phyloP scores from a whole-genome alignment of 306 rosid species.

The Casuarina glauca region DNA sequence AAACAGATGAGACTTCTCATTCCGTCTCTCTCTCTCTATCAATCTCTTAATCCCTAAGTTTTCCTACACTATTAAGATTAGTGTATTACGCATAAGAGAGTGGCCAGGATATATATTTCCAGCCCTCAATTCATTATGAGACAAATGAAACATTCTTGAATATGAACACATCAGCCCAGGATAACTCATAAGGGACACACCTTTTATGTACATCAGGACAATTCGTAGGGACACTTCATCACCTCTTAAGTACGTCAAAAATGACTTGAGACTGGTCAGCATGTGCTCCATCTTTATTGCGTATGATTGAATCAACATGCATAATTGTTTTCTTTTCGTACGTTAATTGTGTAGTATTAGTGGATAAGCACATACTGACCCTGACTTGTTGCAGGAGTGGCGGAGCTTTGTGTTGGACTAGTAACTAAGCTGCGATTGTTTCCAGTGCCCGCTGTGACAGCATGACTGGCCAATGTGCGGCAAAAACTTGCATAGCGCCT shows the following conservation, averaged over 20 bases:
- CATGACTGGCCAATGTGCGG: conserved; percentile 97
- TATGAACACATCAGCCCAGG: too few relatives aligned
- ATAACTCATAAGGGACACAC: too few relatives aligned
- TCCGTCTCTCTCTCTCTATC: too few relatives aligned
- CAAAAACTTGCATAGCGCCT: conserved; percentile 99
- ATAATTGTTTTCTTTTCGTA: not conserved
- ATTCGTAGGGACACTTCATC: too few relatives aligned
- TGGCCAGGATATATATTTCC: too few relatives aligned
- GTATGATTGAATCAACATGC: not conserved
- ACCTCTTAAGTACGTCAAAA: not conserved
- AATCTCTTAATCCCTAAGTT: too few relatives aligned
- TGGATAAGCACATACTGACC: conserved; percentile 46
- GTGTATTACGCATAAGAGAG: too few relatives aligned
- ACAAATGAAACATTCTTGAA: too few relatives aligned
- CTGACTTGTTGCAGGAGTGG: conserved; percentile 84
- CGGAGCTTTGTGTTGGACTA: conserved; percentile 88
- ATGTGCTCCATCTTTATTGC: not conserved
- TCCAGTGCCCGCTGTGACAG: conserved; percentile 90
- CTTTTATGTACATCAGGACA: too few relatives aligned
- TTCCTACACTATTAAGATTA: too few relatives aligned
- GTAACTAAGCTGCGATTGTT: conserved; percentile 89
- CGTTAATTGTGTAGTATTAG: conserved; percentile 5
- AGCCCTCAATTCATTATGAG: too few relatives aligned
- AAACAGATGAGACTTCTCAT: too few relatives aligned
- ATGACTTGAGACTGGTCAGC: not conserved